These are phyloP conservation scores for Xanthoceras sorbifolium DNA, from an alignment of 345 rosid genomes.

Conservation along the genomic window DNA sequence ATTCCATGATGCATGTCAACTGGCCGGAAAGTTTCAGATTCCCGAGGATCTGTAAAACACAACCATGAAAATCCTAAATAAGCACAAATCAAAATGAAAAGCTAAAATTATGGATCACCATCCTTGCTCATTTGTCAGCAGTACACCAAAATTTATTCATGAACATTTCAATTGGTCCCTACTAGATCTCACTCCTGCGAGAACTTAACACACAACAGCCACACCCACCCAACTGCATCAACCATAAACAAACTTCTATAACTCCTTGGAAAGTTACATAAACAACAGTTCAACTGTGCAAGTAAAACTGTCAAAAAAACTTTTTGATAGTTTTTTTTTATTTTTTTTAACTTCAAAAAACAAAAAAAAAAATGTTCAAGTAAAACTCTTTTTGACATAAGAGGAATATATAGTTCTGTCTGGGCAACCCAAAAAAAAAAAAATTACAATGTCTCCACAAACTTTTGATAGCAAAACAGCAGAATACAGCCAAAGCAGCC, in stretches of 20 bases:
- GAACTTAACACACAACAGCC: neutral
- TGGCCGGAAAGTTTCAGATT: slow-evolving; percentile 52
- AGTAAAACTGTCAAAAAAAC: too few species aligned
- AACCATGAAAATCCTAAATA: neutral
- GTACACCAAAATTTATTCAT: neutral
- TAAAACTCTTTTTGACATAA: neutral
- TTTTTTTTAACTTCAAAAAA: too few species aligned
- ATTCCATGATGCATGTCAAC: slow-evolving; percentile 54
- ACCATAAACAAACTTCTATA: neutral
- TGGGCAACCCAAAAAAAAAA: too few species aligned
- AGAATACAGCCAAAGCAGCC: neutral
- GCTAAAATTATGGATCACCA: neutral
- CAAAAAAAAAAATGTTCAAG: too few species aligned
- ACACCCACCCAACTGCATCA: neutral
- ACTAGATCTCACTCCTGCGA: neutral
- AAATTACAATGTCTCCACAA: too few species aligned
- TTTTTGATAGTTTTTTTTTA: too few species aligned
- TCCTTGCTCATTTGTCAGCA: neutral
- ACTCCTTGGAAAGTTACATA: neutral
- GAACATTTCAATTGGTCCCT: neutral
- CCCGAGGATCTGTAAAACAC: slow-evolving; percentile 51
- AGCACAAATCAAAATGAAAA: neutral
- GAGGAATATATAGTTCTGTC: too few species aligned
- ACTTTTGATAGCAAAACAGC: neutral
- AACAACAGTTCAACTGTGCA: too few species aligned